Evolutionary conservation across 2,329 filamentous ascomycete genomes (phyloP), one percentile per base, ranked within the genome.

Genomic region (Ceratocystis variospora): DNA sequence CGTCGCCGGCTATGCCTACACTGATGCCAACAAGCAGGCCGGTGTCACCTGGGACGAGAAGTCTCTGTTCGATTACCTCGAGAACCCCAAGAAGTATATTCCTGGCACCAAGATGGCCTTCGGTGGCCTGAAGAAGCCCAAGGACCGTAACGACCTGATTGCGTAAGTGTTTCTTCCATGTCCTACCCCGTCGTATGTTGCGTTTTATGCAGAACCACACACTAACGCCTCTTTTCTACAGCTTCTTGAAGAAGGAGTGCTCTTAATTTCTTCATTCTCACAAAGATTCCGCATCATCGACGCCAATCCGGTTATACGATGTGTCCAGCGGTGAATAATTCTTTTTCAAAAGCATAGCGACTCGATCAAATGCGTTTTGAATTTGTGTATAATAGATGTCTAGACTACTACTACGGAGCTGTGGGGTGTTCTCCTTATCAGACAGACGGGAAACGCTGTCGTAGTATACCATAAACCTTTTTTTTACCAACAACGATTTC

Each of bases 71-170:
- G 84, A 87, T 72, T 99, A 99, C 87, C 92, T 99, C 75, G 94
- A 99, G 86, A 97, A 97, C 88, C 94, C 94, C 81, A 99, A 99
- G 88, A 97, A 97, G 86, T 99, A 92, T 87, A 96, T 99, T 71
- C 94, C 94, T 73, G 94, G 94, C 73, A 99, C 94, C 82, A 99
- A 97, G 90, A 99, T 99, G 94, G 94, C 94, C 74, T 99, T 97
- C 77, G 94, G 94, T 81, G 94, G 94, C 79, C 86, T 99, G 76
- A 99, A 99, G 92, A 99, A 99, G 90, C 85, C 86, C 77, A 97
- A 97, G 89, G 94, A 97, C 83, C 86, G 94, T 79, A 96, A 97
- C 79, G 93, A 99, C 80, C 84, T 99, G 75, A 96, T 99, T 86
- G 91, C 90, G 88, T 93, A 88, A 74, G 88, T 84, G 69, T 44